These are phyloP conservation scores for Agaricales sp. DNA, from an alignment of 1,284 basidiomycete genomes.

Conservation along the genomic window DNA sequence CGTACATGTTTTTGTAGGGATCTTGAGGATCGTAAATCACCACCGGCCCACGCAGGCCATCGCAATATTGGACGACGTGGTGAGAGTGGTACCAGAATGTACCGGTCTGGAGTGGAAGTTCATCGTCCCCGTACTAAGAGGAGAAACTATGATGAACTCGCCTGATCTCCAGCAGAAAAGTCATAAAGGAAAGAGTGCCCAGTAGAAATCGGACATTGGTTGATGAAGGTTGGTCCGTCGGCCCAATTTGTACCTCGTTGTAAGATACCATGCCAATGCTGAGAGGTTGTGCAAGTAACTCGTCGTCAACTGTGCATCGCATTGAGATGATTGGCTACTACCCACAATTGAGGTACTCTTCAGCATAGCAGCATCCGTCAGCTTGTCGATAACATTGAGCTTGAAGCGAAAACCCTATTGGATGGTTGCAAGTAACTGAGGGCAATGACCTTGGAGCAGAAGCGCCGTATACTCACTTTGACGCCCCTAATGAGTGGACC, in stretches of 20 bases:
- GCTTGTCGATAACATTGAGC: constrained; percentile 22
- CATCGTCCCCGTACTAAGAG: no score
- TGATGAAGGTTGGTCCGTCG: constrained; percentile 27
- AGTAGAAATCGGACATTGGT: constrained; percentile 37
- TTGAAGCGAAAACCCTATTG: constrained; percentile 16
- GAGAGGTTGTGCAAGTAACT: neutral
- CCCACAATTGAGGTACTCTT: constrained; percentile 24
- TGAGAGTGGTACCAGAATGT: constrained; percentile 8
- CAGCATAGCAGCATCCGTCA: constrained; percentile 23
- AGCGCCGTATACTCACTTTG: constrained; percentile 1
- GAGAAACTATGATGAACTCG: no score
- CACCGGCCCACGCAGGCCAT: constrained; percentile 7
- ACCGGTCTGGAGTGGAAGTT: constrained; percentile 4
- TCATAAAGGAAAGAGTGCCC: constrained; percentile 29
- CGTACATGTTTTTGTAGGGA: constrained; percentile 7
- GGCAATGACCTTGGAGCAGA: no score
- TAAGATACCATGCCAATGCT: constrained; percentile 30
- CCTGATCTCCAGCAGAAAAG: constrained; percentile 14
- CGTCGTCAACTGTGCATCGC: neutral
- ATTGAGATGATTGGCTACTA: neutral
- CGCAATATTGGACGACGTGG: constrained; percentile 11
- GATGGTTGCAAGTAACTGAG: neutral
- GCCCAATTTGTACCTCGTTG: constrained; percentile 23
- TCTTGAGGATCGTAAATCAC: constrained; percentile 7
- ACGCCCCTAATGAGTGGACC: neutral